Evolutionary conservation across 805 yeast species (phyloP).

Genomic region (Cyberlindnera amylophila): DNA sequence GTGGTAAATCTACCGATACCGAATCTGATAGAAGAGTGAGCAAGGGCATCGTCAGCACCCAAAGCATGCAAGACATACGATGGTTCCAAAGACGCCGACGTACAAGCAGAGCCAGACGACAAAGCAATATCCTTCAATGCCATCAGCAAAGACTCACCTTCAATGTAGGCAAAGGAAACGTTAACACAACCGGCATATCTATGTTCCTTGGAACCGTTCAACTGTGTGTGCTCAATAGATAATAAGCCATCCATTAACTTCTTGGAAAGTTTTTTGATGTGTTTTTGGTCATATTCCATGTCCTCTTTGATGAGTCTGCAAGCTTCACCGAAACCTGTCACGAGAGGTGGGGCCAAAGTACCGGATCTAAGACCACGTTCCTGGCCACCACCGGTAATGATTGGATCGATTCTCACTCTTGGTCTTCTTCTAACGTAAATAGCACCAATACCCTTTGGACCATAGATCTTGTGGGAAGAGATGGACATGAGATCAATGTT

Average conservation of each 20-base stretch:
- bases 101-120: constrained; percentile 96
- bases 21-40: constrained; percentile 96
- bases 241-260: constrained; percentile 71
- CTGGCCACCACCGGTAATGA: constrained; percentile 97
- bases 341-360: constrained; percentile 93
- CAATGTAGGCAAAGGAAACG: constrained; percentile 94
- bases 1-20: constrained; percentile 98
- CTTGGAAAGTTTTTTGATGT: constrained; percentile 67
- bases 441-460: constrained; percentile 98
- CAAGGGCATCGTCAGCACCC: constrained; percentile 97
- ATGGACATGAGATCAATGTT: constrained; percentile 92
- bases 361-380: constrained; percentile 98
- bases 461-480: constrained; percentile 94
- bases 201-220: constrained; percentile 77
- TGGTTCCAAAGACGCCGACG: constrained; percentile 97
- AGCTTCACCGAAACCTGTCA: constrained; percentile 97
- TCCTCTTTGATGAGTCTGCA: constrained; percentile 79
- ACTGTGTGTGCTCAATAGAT: constrained; percentile 79
- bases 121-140: constrained; percentile 96
- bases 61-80: constrained; percentile 94
- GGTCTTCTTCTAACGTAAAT: constrained; percentile 95
- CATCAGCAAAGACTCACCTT: constrained; percentile 96
- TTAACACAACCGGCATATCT: constrained; percentile 94
- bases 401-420: constrained; percentile 92
- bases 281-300: constrained; percentile 64